Evolutionary conservation across 2,329 filamentous ascomycete species (phyloP), one percentile per base, ranked within the genome.

Genomic region (Aspergillus pseudoterreus): DNA sequence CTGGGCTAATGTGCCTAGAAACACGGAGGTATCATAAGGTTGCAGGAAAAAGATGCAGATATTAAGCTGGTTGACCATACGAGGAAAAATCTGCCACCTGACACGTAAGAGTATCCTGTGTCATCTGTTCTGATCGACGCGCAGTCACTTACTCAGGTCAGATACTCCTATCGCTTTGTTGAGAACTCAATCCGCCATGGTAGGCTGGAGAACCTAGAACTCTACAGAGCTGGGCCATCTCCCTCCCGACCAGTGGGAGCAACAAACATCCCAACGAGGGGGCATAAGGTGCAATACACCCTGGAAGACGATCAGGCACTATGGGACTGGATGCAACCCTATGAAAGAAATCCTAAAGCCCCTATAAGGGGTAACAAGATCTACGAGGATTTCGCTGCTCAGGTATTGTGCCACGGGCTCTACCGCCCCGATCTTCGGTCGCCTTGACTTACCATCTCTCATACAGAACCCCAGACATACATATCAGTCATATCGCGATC

Each of bases 51-150:
- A 53, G 69, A 78, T 44, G 82, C 83, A 42, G 80, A 85, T 58
- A 74, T 82, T 57, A 70, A 76, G 48, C 77, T 86, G 42, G 79
- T 82, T 17, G 83, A 86, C 64, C 82, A 85, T 62, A 58, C 72
- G 36, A 77, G 71, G 55, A 75, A 72, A 53, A 74, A 79, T 54
- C 69, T 73, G 27, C 77, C 78, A 12, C 64, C 75, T 1, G 77
- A 78, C 41, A 77, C 77, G 69, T 78, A 69, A 45, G 72, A 63
- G 8, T 11, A 47, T 35, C 49, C 33, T 44, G 43, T 35, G 27
- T 36, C n/a, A 19, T 15, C 33, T 21, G 22, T 44, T 32, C 42
- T 44, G 39, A 12, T 38, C 50, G 9, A 45, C 24, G 35, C 14
- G 15, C 35, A n/a, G 35, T 11, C 35, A 38, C 35, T 38, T 38